phyloP scores from a whole-genome alignment of 1,284 basidiomycete species.

The Thelephora terrestris region DNA sequence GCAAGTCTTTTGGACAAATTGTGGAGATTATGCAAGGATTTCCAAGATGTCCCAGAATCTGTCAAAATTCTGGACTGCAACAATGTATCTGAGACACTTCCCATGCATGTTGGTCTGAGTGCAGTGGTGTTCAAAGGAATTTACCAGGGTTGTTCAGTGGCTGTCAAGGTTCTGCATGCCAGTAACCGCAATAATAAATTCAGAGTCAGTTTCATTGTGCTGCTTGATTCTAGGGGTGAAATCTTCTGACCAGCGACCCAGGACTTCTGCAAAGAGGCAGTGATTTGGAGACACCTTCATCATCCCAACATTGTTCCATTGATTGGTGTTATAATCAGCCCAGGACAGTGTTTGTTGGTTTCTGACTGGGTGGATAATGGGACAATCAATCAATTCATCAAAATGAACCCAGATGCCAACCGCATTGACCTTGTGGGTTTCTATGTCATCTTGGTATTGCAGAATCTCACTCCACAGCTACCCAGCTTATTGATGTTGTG shows the following conservation, averaged over 20 bases:
- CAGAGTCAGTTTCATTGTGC: too few relatives aligned
- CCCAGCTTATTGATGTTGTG: constrained; percentile 4
- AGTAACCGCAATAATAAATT: too few relatives aligned
- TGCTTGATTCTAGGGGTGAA: too few relatives aligned
- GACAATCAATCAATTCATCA: constrained; percentile 2
- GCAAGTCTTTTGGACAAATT: too few relatives aligned
- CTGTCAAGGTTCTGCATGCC: neutral
- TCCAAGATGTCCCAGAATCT: too few relatives aligned
- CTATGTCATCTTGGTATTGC: too few relatives aligned
- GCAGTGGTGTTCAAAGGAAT: too few relatives aligned
- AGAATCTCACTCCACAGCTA: neutral
- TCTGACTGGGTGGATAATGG: neutral
- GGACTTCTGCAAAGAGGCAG: constrained; percentile 3
- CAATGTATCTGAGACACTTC: too few relatives aligned
- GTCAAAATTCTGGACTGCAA: too few relatives aligned
- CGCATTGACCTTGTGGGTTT: constrained; percentile 3
- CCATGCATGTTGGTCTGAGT: too few relatives aligned
- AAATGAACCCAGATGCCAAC: constrained; percentile 1
- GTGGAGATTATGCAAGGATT: too few relatives aligned
- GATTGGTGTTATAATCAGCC: neutral
- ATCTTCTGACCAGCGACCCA: neutral
- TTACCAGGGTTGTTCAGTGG: too few relatives aligned
- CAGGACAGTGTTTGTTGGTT: neutral
- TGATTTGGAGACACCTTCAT: constrained; percentile 3
- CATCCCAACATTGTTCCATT: constrained; percentile 5